A percentile compares a stretch with the other conserved stretches of the same genome.
Evolutionary conservation across 768 basidiomycete species (phyloP).

Genomic region (Psilocybe subaeruginosa): DNA sequence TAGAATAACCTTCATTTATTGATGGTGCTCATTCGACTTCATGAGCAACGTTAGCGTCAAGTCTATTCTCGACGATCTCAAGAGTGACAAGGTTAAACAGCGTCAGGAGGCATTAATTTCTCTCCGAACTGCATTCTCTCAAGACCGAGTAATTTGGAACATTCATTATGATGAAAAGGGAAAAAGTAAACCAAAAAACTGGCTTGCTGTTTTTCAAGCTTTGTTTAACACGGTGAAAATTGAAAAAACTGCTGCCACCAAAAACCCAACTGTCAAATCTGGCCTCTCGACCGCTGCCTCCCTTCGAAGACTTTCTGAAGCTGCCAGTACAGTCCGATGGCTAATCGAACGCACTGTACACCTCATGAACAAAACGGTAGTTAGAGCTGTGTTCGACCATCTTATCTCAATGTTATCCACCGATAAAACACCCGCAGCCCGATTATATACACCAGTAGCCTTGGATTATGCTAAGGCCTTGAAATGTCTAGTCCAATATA

Average conservation of each 20-base stretch:
- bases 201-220: constrained; percentile 73
- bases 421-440: constrained; percentile 34
- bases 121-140: constrained; percentile 54
- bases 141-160: constrained; percentile 46
- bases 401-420: constrained; percentile 62
- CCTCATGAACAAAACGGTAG: constrained; percentile 55
- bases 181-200: constrained; percentile 40
- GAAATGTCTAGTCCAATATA: constrained; percentile 60
- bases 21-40: not conserved
- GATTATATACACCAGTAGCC: constrained; percentile 63
- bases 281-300: constrained; percentile 45
- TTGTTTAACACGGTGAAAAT: constrained; percentile 66
- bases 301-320: constrained; percentile 63
- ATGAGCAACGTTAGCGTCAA: constrained; percentile 38
- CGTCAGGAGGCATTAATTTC: constrained; percentile 63
- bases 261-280: constrained; percentile 42
- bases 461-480: constrained; percentile 84
- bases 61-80: constrained; percentile 51
- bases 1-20: constrained; percentile 1
- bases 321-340: constrained; percentile 71
- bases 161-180: constrained; percentile 37
- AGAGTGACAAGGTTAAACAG: constrained; percentile 69
- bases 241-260: constrained; percentile 59
- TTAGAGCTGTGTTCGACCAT: constrained; percentile 64
- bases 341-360: constrained; percentile 66